phyloP scores from a whole-genome alignment of 2,329 filamentous ascomycete species.

The Podosphaera fusca region DNA sequence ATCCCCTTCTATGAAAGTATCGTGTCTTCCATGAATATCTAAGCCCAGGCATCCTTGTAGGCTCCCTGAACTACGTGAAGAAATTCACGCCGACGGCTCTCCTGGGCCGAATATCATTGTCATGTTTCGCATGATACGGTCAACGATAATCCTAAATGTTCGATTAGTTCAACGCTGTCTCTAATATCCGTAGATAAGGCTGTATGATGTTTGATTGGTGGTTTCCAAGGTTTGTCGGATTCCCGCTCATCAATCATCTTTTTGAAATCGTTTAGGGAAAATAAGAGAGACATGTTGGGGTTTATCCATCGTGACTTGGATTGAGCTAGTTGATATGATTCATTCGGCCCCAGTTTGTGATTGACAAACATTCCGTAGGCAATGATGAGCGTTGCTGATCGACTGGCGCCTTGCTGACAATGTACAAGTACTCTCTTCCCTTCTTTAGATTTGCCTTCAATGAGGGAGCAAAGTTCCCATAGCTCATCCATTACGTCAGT shows the following conservation, averaged over 20 bases:
- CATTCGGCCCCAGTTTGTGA: slow-evolving; percentile 53
- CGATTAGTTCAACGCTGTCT: not conserved
- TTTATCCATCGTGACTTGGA: slow-evolving; percentile 70
- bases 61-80: no score
- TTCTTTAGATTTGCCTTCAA: slow-evolving; percentile 46
- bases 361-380: slow-evolving; percentile 67
- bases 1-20: no score
- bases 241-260: slow-evolving; percentile 34
- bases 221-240: slow-evolving; percentile 13
- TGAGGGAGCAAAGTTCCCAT: slow-evolving; percentile 49
- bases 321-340: slow-evolving; percentile 64
- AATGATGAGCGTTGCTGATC: slow-evolving; percentile 68
- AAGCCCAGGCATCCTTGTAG: no score
- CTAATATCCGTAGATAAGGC: not conserved
- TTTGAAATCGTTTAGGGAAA: slow-evolving; percentile 66
- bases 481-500: slow-evolving; percentile 64
- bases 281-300: slow-evolving; percentile 80
- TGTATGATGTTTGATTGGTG: not conserved
- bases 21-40: no score
- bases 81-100: no score
- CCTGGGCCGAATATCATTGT: no score
- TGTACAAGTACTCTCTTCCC: slow-evolving; percentile 64
- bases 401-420: slow-evolving; percentile 68
- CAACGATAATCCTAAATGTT: no score
- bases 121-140: no score